Percentiles rank a stretch among this genome's conserved stretches.
Evolutionary conservation across 805 yeast genomes (phyloP).

Genomic region (Suhomyces pyralidae): DNA sequence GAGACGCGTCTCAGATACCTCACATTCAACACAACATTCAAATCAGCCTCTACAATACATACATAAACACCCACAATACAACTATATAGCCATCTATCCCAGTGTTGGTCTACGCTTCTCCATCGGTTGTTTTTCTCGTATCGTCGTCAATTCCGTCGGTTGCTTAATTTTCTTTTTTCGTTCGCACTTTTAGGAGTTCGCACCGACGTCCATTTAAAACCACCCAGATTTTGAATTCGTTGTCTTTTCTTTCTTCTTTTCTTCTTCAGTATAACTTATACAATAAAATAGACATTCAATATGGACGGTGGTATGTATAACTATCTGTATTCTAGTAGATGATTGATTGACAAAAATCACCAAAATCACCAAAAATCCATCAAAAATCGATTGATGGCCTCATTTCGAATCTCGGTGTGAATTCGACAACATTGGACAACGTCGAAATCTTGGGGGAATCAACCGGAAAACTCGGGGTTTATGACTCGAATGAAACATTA

Average conservation of each 20-base stretch:
- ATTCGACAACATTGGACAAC: neutral
- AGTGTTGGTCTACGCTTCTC: too few relatives aligned
- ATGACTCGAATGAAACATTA: neutral
- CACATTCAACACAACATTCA: too few relatives aligned
- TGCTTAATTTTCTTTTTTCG: conserved; percentile 8
- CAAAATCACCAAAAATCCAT: too few relatives aligned
- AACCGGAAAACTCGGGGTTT: neutral
- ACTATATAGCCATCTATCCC: too few relatives aligned
- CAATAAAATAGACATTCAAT: conserved; percentile 27
- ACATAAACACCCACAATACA: too few relatives aligned
- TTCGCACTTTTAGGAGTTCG: conserved; percentile 5
- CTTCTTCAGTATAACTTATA: conserved; percentile 17
- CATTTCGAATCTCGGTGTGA: too few relatives aligned
- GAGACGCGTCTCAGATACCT: too few relatives aligned
- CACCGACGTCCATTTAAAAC: conserved; percentile 7
- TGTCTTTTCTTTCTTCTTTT: conserved; percentile 18
- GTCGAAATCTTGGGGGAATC: neutral
- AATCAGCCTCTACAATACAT: too few relatives aligned
- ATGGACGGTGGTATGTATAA: conserved; percentile 60
- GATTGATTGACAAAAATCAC: conserved; percentile 2
- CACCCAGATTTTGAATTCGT: conserved; percentile 4
- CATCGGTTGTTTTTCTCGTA: neutral
- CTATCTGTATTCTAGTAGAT: neutral
- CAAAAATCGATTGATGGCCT: too few relatives aligned
- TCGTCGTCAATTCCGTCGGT: neutral